Percentiles rank a stretch among this genome's conserved stretches.
phyloP scores from a whole-genome alignment of 164 flowering plant species.

The Macadamia integrifolia region DNA sequence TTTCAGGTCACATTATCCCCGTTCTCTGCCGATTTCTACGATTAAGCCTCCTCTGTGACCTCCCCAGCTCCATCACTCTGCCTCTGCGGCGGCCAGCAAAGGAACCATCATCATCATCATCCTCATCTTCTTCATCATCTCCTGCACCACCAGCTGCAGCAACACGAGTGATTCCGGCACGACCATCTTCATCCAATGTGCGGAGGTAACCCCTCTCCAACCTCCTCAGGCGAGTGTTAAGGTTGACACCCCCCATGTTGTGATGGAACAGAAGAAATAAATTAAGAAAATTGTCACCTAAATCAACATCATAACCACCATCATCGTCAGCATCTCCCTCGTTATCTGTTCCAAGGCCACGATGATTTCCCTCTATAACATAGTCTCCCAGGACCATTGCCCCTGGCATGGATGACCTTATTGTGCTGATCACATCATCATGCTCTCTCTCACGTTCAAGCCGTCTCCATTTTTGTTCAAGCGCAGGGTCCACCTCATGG shows the following conservation, averaged over 20 bases:
- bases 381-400: constrained; percentile 48
- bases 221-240: constrained; percentile 35
- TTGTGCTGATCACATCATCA: constrained; percentile 45
- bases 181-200: constrained; percentile 13
- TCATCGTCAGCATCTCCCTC: constrained; percentile 19
- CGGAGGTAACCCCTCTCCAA: constrained; percentile 25
- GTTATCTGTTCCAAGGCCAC: constrained; percentile 22
- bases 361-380: constrained; percentile 36
- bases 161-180: constrained; percentile 3
- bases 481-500: constrained; percentile 38
- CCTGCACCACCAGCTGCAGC: neutral
- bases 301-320: constrained; percentile 30
- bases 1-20: constrained; percentile 9
- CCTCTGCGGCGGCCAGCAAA: constrained; percentile 7
- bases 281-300: constrained; percentile 39
- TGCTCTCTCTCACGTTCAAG: constrained; percentile 40
- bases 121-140: neutral
- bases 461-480: constrained; percentile 41
- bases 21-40: constrained; percentile 19
- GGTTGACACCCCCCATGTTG: constrained; percentile 30
- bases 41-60: constrained; percentile 23
- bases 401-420: constrained; percentile 45
- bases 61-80: constrained; percentile 15
- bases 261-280: constrained; percentile 56
- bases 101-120: constrained; percentile 10